Evolutionary conservation across 1,284 basidiomycete species (phyloP).

Genomic region (Cystobasidiaceae sp.): DNA sequence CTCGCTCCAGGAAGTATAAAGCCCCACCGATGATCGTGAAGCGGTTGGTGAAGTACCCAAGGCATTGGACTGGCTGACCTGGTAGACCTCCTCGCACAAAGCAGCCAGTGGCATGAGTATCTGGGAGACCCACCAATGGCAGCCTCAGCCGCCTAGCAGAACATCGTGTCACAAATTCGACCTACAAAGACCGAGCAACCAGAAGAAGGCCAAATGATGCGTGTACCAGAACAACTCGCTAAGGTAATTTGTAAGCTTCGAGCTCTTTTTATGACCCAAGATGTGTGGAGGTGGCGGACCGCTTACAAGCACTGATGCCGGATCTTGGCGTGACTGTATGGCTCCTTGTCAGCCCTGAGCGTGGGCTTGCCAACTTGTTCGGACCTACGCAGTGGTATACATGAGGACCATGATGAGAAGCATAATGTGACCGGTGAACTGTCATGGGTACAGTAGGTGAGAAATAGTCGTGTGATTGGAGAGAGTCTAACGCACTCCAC

Average conservation of each 20-base stretch:
- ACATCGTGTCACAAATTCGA: not conserved
- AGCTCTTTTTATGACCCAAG: no score
- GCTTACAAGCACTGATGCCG: not conserved
- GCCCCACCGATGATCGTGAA: constrained; percentile 81
- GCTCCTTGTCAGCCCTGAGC: not conserved
- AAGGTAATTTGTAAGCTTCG: constrained; percentile 73
- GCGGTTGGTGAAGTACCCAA: constrained; percentile 79
- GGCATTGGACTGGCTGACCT: constrained; percentile 66
- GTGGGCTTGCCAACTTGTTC: no score
- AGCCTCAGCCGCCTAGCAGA: not conserved
- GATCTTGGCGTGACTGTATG: constrained; percentile 4
- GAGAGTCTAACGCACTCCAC: no score
- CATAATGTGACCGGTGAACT: constrained; percentile 71
- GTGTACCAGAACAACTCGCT: constrained; percentile 94
- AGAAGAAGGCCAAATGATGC: constrained; percentile 84
- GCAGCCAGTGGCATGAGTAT: constrained; percentile 82
- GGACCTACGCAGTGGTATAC: constrained; percentile 42
- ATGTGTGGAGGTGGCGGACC: constrained; percentile 56
- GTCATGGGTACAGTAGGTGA: constrained; percentile 39
- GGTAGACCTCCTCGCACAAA: constrained; percentile 71
- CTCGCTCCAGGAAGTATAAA: constrained; percentile 74
- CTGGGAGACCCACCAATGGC: constrained; percentile 54
- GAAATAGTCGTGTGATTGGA: not conserved
- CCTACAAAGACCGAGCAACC: constrained; percentile 57
- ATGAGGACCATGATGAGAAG: constrained; percentile 73